Base-by-base conservation (phyloP, 2,329 filamentous ascomycete species). In the Cercospora zeina region DNA sequence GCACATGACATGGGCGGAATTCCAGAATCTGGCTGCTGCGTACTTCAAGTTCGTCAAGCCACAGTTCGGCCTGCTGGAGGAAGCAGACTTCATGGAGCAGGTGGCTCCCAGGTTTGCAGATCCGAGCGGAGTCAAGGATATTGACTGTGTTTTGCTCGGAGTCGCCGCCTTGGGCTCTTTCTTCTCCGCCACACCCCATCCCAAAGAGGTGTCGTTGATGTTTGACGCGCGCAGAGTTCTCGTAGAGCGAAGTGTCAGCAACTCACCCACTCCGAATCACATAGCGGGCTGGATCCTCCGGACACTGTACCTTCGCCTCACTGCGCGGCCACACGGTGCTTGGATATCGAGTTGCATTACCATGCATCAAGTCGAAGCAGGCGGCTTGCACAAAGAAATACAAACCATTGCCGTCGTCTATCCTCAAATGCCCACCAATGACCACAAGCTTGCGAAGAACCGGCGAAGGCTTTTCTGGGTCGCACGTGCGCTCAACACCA, bases 331-430 rank as follows among this genome's bases (percentile, higher is more conserved):
- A 1, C 80, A 86, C 61, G 77, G 77, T 1, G 78, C 83, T 2
- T 85, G 83, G 84, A 80, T 85, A 71, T 81, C 83, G 0, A 85
- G 82, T 65, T 85, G 79, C 58, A 81, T 80, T 0, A 71, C 83
- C n/a, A 83, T 86, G 82, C 84, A 86, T 65, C 77, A 85, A 64
- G 75, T 83, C 2, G 84, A 86, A 68, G 82, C 83, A 3, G 79
- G 80, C 4, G 79, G 80, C 0, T 62, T 83, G 5, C 79, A 82
- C 42, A 76, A 74, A 13, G 80, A 82, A 58, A 71, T 73, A 57
- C 69, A 72, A 57, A 72, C 72, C 11, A 74, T 73, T 31, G 72
- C 70, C 21, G 71, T 73, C 2, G 71, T 74, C n/a, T 72, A 74
- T 51, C 73, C n/a, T 11, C 50, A 63, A 36, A 64, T 69, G 0